Percentiles rank a stretch among this genome's conserved stretches.
phyloP scores from a whole-genome alignment of 1,284 basidiomycete species.

The Apiotrichum montevideense region DNA sequence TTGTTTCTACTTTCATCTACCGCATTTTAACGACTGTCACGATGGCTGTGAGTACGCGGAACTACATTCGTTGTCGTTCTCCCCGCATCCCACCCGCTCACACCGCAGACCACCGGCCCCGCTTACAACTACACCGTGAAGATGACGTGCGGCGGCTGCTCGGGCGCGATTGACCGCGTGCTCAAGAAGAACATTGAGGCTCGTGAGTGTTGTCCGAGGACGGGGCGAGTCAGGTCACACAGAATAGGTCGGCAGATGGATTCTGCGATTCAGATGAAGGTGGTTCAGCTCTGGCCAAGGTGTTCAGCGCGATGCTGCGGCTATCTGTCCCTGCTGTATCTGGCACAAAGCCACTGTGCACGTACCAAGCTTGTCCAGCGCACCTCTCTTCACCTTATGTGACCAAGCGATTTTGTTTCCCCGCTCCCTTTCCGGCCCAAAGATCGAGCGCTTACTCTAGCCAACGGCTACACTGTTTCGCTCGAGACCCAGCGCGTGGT shows the following conservation, averaged over 20 bases:
- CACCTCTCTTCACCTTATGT: not conserved
- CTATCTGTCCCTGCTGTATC: no score
- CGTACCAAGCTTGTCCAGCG: no score
- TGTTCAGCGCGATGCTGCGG: no score
- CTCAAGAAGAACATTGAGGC: conserved; percentile 42
- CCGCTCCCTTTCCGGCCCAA: not conserved
- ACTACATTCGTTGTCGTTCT: no score
- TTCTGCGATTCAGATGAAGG: no score
- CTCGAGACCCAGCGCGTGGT: conserved; percentile 39
- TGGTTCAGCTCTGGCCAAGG: no score
- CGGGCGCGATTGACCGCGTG: conserved; percentile 45
- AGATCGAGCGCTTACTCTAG: conserved; percentile 10
- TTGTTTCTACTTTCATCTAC: not conserved
- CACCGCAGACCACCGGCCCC: conserved; percentile 20
- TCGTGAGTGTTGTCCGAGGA: conserved; percentile 30
- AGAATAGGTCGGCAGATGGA: no score
- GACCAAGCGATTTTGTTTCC: no score
- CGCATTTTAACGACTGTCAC: not conserved
- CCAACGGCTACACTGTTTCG: conserved; percentile 41
- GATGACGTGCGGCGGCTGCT: conserved; percentile 47
- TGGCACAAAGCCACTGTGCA: no score
- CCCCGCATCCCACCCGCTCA: no score
- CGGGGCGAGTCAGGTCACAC: no score
- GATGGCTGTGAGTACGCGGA: not conserved
- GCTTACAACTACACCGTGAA: conserved; percentile 45